Percentiles rank a stretch among this genome's conserved stretches.
phyloP scores from a whole-genome alignment of 164 flowering plant species.

The Vitis rotundifolia region DNA sequence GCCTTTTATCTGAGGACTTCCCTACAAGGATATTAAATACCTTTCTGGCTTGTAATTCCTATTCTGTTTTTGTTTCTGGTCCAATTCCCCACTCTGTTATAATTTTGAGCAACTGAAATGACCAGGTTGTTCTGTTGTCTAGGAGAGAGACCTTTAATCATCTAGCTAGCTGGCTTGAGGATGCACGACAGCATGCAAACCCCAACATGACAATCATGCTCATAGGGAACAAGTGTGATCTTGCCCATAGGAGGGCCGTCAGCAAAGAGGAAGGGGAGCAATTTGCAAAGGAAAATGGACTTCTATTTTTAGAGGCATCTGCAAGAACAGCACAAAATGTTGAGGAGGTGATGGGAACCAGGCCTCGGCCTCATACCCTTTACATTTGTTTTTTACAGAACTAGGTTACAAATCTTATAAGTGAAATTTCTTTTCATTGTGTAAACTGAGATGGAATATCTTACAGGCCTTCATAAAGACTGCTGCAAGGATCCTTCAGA shows the following conservation, averaged over 20 bases:
- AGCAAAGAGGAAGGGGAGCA: conserved; percentile 92
- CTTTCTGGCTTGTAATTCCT: neutral
- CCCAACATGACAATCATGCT: conserved; percentile 88
- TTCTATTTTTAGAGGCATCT: conserved; percentile 84
- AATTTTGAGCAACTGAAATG: neutral
- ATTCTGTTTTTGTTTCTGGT: neutral
- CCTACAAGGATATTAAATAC: too few relatives aligned
- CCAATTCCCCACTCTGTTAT: neutral
- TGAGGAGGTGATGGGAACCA: conserved; percentile 57
- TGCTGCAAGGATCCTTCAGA: conserved; percentile 76
- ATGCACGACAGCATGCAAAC: conserved; percentile 89
- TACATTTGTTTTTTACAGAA: neutral
- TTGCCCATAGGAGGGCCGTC: conserved; percentile 79
- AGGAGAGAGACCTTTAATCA: conserved; percentile 96
- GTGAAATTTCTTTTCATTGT: neutral
- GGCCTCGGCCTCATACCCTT: neutral
- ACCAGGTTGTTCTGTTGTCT: neutral
- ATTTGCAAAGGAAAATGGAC: conserved; percentile 90
- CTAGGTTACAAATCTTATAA: too few relatives aligned
- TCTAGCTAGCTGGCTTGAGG: conserved; percentile 88
- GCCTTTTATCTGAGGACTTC: neutral
- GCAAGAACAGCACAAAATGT: conserved; percentile 89
- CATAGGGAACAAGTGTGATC: conserved; percentile 83
- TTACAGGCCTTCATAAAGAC: conserved; percentile 77
- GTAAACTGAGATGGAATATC: neutral